phyloP scores from a whole-genome alignment of 805 yeast species.

The Kluyveromyces siamensis region DNA sequence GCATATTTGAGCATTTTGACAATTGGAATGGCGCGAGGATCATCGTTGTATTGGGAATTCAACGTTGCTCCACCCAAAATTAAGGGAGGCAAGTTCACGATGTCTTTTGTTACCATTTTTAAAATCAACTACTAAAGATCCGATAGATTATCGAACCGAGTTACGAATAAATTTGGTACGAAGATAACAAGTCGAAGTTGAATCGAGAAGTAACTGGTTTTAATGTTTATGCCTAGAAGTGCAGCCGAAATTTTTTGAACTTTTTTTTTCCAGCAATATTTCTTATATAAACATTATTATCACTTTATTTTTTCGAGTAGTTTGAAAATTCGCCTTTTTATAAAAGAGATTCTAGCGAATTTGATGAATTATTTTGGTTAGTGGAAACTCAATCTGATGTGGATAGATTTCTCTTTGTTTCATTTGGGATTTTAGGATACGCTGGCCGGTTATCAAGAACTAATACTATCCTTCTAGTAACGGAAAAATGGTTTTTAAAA shows the following conservation, averaged over 20 bases:
- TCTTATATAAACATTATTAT: too few species aligned
- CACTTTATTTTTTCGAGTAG: background rate
- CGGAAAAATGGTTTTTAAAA: background rate
- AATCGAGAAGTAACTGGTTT: too few species aligned
- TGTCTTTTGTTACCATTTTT: slow-evolving; percentile 15
- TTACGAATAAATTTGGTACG: too few species aligned
- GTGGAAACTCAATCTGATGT: background rate
- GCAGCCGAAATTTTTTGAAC: background rate
- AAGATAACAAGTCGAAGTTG: too few species aligned
- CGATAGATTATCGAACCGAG: too few species aligned
- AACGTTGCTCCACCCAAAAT: slow-evolving; percentile 85
- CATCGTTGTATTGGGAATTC: slow-evolving; percentile 67
- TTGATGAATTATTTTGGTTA: background rate
- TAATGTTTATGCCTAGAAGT: too few species aligned
- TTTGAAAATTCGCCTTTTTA: background rate
- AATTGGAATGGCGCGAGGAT: slow-evolving; percentile 55
- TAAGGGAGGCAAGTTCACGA: slow-evolving; percentile 37
- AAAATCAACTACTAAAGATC: background rate
- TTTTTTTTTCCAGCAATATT: too few species aligned
- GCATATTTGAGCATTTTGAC: slow-evolving; percentile 49
- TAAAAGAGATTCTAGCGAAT: background rate
- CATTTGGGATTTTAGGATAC: background rate
- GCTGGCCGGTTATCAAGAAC: background rate
- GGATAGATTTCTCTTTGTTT: background rate
- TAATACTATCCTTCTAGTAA: background rate